Evolutionary conservation across 2,329 filamentous ascomycete genomes (phyloP).

Genomic region (Talaromyces verruculosus): DNA sequence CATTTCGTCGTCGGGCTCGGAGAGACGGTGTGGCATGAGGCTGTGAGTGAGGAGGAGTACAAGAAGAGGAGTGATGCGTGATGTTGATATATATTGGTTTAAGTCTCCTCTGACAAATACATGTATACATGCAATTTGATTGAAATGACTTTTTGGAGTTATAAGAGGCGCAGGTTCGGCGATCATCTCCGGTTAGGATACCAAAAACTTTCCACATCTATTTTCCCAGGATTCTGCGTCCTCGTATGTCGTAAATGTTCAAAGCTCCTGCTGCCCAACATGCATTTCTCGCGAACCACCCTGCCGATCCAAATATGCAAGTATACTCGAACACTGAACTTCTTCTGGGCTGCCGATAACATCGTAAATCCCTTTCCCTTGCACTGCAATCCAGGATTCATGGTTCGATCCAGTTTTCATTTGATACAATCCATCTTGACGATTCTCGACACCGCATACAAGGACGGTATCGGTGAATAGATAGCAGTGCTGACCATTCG

Average conservation of each 20-base stretch:
- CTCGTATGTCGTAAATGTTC: background rate
- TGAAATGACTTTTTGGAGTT: background rate
- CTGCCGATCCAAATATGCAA: background rate
- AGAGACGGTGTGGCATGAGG: slow-evolving; percentile 5
- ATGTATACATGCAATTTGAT: no score
- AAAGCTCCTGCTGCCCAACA: background rate
- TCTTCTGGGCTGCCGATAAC: background rate
- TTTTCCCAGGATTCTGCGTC: no score
- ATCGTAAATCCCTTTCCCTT: background rate
- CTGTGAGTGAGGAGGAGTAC: slow-evolving; percentile 2
- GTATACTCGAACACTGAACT: background rate
- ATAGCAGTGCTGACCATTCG: background rate
- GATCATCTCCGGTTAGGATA: no score
- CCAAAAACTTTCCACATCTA: background rate
- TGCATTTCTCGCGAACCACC: background rate
- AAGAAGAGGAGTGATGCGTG: background rate
- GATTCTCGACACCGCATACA: background rate
- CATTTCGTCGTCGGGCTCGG: slow-evolving; percentile 1
- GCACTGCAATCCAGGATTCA: background rate
- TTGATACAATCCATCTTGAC: background rate
- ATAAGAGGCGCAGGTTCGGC: no score
- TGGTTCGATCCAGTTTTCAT: background rate
- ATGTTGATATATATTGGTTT: background rate
- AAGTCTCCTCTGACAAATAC: background rate
- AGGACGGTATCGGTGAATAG: background rate